A percentile compares a stretch with the other conserved stretches of the same genome.
phyloP scores from a whole-genome alignment of 2,329 filamentous ascomycete genomes.

The Xylaria sp. region DNA sequence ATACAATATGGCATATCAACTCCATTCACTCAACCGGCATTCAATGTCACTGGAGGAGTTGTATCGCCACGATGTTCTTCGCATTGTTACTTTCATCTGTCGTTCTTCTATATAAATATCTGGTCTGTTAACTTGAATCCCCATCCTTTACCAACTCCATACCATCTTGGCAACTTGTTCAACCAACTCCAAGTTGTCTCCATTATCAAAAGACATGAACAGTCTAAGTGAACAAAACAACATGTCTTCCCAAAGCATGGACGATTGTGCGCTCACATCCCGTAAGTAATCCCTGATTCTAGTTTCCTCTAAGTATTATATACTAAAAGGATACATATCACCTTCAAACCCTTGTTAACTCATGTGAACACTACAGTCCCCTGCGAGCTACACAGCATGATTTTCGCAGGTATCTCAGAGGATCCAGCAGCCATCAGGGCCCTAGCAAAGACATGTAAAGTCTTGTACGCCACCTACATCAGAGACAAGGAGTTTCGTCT shows the following conservation, averaged over 20 bases:
- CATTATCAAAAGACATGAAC: neutral
- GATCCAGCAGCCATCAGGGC: neutral
- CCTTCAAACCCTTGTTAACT: no score
- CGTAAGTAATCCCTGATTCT: neutral
- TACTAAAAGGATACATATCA: no score
- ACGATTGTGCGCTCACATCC: neutral
- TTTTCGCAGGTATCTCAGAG: neutral
- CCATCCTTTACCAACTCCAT: no score
- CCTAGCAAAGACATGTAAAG: neutral
- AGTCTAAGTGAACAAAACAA: neutral
- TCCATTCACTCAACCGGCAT: neutral
- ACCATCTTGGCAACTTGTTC: neutral
- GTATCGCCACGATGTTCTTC: no score
- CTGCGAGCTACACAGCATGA: neutral
- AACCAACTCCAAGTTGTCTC: neutral
- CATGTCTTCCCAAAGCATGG: neutral
- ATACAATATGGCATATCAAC: no score
- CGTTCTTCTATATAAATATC: neutral
- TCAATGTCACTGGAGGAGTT: no score
- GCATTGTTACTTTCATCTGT: no score
- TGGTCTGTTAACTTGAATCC: no score
- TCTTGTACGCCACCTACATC: neutral
- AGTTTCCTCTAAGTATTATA: no score
- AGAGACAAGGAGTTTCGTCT: neutral
- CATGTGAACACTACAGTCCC: neutral